Conservation (phyloP, 192 early-diverging fungal species). For the Linnemannia schmuckeri region DNA sequence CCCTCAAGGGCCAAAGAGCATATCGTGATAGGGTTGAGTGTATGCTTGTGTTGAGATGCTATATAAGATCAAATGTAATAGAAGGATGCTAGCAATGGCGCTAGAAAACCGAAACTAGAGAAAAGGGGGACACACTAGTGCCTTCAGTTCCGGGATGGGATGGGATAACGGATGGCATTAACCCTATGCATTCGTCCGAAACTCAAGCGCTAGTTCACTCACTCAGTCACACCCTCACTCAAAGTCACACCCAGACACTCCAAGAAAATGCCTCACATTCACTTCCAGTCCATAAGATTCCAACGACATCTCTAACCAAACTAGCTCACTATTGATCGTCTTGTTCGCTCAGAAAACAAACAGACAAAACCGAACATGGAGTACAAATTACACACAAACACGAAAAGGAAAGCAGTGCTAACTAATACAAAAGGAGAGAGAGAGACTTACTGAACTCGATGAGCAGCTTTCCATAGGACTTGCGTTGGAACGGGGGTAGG, state of each 20-base stretch:
- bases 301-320: neutral
- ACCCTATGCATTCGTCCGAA: neutral
- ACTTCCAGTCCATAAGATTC: neutral
- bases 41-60: neutral
- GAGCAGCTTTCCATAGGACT: conserved; percentile 86
- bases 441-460: conserved; percentile 90
- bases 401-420: neutral
- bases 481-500: conserved; percentile 88
- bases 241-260: too few relatives aligned
- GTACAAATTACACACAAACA: neutral
- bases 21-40: neutral
- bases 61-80: neutral
- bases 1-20: neutral
- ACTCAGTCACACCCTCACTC: neutral
- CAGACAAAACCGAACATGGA: neutral
- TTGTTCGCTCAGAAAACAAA: neutral
- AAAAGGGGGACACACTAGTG: neutral
- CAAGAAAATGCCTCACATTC: too few relatives aligned
- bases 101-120: neutral
- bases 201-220: neutral
- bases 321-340: neutral
- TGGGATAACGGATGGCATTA: neutral
- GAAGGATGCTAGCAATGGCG: neutral
- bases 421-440: neutral
- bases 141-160: neutral